Conservation (phyloP, 1,139 yeast species). For the Blastobotrys capitulatus region DNA sequence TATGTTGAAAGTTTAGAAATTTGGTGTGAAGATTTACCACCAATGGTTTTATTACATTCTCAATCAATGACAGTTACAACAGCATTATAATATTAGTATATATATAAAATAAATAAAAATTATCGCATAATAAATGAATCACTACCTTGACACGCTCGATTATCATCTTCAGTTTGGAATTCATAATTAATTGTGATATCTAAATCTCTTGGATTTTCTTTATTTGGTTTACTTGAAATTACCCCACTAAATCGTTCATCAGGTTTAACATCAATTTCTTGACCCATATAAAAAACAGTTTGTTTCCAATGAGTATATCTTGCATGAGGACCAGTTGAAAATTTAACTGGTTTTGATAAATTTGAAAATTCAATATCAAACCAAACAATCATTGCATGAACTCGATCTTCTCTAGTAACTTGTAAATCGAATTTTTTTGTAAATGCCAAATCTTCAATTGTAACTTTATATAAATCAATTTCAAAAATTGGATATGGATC, state of each 20-base stretch:
- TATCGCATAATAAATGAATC: constrained; percentile 17
- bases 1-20: constrained; percentile 71
- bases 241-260: constrained; percentile 74
- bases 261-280: constrained; percentile 68
- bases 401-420: constrained; percentile 71
- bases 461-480: constrained; percentile 86
- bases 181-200: constrained; percentile 41
- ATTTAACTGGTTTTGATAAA: constrained; percentile 35
- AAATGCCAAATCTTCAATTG: constrained; percentile 76
- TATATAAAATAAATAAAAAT: too few species aligned
- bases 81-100: constrained; percentile 55
- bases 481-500: constrained; percentile 65
- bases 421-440: constrained; percentile 57
- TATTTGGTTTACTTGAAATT: constrained; percentile 72
- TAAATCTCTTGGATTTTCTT: constrained; percentile 66
- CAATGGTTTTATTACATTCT: constrained; percentile 74
- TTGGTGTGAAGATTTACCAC: constrained; percentile 84
- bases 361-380: constrained; percentile 84
- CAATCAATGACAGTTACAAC: constrained; percentile 96
- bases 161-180: constrained; percentile 47
- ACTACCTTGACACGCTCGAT: constrained; percentile 14
- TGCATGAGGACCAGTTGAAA: constrained; percentile 44
- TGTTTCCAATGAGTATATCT: constrained; percentile 77
- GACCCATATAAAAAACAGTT: constrained; percentile 85
- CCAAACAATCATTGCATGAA: constrained; percentile 92